Percentiles rank a stretch among this genome's conserved stretches.
Evolutionary conservation across 306 rosid genomes (phyloP).

Genomic region (Oemleria cerasiformis): DNA sequence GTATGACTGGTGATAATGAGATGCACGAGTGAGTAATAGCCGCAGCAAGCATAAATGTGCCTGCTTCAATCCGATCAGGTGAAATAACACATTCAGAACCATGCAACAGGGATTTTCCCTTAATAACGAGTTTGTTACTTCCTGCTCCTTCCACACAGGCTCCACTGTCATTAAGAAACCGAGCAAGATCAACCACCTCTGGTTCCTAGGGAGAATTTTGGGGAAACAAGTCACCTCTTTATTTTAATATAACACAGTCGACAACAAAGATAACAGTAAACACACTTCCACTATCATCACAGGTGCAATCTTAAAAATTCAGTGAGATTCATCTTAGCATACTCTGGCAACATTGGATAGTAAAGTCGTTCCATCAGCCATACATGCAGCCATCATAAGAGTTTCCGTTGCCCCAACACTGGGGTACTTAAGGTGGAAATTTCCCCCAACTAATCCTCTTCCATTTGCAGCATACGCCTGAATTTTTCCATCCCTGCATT

Average conservation of each 20-base stretch:
- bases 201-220: conserved; percentile 27
- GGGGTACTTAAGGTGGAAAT: conserved; percentile 30
- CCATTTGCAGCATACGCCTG: conserved; percentile 31
- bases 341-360: conserved; percentile 40
- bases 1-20: conserved; percentile 31
- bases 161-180: conserved; percentile 22
- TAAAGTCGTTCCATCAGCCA: conserved; percentile 35
- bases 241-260: not conserved
- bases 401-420: conserved; percentile 45
- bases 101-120: conserved; percentile 28
- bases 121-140: conserved; percentile 25
- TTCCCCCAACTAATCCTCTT: conserved; percentile 36
- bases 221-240: not conserved
- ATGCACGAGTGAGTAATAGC: conserved; percentile 36
- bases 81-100: conserved; percentile 23
- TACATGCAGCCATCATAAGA: conserved; percentile 38
- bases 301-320: not conserved
- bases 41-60: conserved; percentile 37
- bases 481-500: conserved; percentile 34
- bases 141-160: conserved; percentile 38
- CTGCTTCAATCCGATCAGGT: conserved; percentile 42
- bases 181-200: conserved; percentile 33
- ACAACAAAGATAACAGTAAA: not conserved
- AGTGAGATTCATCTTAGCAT: not conserved
- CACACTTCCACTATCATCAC: not conserved